These are phyloP conservation scores for Coemansia sp. DNA, from an alignment of 192 early-diverging fungal species.

Conservation along the genomic window DNA sequence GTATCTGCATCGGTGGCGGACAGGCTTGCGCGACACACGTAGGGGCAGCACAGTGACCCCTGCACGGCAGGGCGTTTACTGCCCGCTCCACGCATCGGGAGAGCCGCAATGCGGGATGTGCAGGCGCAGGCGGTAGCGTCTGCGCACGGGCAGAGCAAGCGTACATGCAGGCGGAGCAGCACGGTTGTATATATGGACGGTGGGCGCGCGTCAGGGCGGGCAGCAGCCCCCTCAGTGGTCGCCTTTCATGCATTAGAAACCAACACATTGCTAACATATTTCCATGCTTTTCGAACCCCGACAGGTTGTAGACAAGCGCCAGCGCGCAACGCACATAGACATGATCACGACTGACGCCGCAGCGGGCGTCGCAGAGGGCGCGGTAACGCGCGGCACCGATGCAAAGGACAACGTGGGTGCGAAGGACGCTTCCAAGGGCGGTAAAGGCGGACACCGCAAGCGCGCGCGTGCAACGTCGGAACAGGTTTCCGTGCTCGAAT, in stretches of 20 bases:
- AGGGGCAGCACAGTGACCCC: neutral
- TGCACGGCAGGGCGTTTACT: constrained; percentile 1
- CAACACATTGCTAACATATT: neutral
- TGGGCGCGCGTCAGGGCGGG: no score
- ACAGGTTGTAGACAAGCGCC: constrained; percentile 20
- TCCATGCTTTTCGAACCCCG: constrained; percentile 13
- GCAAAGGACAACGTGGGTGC: constrained; percentile 2
- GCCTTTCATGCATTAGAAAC: neutral
- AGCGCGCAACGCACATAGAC: neutral
- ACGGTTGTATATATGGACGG: neutral
- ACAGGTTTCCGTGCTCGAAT: constrained; percentile 70
- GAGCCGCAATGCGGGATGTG: neutral
- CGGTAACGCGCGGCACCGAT: neutral
- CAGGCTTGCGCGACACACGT: constrained; percentile 10
- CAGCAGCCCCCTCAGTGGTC: neutral
- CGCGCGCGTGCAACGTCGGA: constrained; percentile 69
- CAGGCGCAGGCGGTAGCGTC: neutral
- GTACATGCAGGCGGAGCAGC: neutral
- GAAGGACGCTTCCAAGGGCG: constrained; percentile 6
- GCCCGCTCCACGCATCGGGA: neutral
- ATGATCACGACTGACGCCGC: constrained; percentile 5
- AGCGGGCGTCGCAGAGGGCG: neutral
- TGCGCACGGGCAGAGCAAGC: neutral
- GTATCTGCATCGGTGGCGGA: constrained; percentile 19
- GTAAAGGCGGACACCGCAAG: constrained; percentile 52